Percentiles rank a stretch among this genome's conserved stretches.
These are phyloP conservation scores for Picochlorum sp. DNA, from an alignment of 139 green algal genomes.

Conservation along the genomic window DNA sequence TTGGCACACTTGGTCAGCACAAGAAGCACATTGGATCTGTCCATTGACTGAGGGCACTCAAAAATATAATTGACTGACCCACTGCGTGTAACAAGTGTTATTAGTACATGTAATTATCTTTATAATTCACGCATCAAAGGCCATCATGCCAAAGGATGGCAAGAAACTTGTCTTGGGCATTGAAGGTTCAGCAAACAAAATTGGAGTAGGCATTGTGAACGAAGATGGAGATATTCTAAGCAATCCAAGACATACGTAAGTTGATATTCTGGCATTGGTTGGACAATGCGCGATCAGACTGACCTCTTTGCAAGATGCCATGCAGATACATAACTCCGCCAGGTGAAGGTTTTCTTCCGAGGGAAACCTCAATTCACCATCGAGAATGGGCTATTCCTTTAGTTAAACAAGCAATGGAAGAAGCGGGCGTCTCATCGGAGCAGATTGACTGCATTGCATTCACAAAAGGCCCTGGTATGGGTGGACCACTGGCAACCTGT, in stretches of 20 bases:
- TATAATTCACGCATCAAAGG: background rate
- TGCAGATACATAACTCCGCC: conserved; percentile 70
- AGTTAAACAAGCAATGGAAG: conserved; percentile 53
- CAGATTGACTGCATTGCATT: conserved; percentile 67
- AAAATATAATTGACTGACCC: too few relatives aligned
- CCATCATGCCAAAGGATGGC: background rate
- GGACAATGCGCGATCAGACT: background rate
- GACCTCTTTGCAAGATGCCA: background rate
- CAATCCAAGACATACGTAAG: conserved; percentile 77
- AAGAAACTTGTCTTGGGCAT: conserved; percentile 53
- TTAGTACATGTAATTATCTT: background rate
- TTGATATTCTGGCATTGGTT: background rate
- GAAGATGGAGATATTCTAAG: conserved; percentile 63
- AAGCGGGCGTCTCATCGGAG: conserved; percentile 40
- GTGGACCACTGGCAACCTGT: conserved; percentile 63
- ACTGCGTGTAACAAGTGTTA: too few relatives aligned
- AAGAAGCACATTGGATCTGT: too few relatives aligned
- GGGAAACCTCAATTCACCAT: conserved; percentile 79
- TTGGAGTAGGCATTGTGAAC: conserved; percentile 74
- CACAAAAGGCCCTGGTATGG: conserved; percentile 90
- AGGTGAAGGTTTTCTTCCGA: conserved; percentile 76
- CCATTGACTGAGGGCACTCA: too few relatives aligned
- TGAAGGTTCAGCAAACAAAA: conserved; percentile 86
- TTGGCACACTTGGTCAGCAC: conserved; percentile 14
- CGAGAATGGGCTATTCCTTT: conserved; percentile 48